Evolutionary conservation across 805 yeast species (phyloP), one percentile per base, ranked within the genome.

Genomic region (Priceomyces haplophilus): DNA sequence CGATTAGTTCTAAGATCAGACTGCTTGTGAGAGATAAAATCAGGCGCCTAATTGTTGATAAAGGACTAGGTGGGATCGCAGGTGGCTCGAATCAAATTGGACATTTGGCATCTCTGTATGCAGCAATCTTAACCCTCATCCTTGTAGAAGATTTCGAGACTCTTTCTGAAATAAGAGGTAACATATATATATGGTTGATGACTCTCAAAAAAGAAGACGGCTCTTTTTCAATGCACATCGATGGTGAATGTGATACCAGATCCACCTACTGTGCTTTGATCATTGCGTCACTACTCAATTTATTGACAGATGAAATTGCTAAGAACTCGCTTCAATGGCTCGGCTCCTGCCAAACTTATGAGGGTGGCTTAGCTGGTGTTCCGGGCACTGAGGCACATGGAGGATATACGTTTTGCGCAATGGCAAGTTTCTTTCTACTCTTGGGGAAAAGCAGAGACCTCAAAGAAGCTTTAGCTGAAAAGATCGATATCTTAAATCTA

Each of bases 311-410:
- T 0, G 85, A 83, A 47, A 64, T 93, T 7, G 49, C 64, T 0
- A 65, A 64, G 12, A 78, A 77, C 4, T 73, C 80, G 0, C 67
- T 69, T 2, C 76, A 75, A 11, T 91, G 89, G 82, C 51, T 93
- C 11, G 52, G 64, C 0, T 50, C 58, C 10, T 88, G 97, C 53
- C 99, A 93, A 62, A 86, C 91, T 0, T 90, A 76, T 58, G 99
- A 95, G 65, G 99, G 99, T 18, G 99, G 99, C 0, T 86, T 91
- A 64, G 88, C 90, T 1, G 96, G 95, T 1, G 71, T 73, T 16
- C 93, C 95, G 0, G 60, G 59, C 15, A 72, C 75, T 4, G 99
- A 93, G 62, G 97, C 98, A 0, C 99, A 93, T 59, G 99, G 97
- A 2, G 99, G 99, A 0, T 95, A 93, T 59, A 80, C 98, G 0